Evolutionary conservation across 2,329 filamentous ascomycete species (phyloP), one percentile per base, ranked within the genome.

Genomic region (Aureobasidium sp.): DNA sequence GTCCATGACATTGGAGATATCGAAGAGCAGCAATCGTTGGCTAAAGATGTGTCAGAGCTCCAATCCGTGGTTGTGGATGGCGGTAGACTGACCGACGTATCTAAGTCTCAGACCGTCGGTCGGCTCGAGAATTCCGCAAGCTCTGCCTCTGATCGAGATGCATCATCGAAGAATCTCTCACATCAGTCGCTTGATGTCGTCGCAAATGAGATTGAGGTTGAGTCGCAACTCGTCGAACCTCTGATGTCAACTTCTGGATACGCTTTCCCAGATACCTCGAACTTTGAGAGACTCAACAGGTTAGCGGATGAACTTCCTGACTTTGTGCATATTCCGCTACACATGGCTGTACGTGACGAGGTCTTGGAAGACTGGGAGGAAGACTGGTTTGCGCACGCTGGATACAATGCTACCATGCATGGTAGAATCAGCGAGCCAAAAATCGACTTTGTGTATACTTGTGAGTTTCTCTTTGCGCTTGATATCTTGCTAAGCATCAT

Each of bases 401-500:
- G 66, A 13, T 74, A 71, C 58, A 65, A 71, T 35, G 67, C 66
- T 8, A 65, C 68, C 15, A 68, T 64, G 50, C 63, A 68, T 40
- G 71, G 70, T 3, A 69, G 67, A 31, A 63, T 75, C 29, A 60
- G 65, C 2, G 75, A 77, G 61, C 70, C 75, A 13, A 75, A 73
- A 55, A 75, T 77, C 60, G 74, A 77, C 63, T 77, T 77, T 64
- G 71, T 77, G 10, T 76, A 75, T 60, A 74, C 73, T 53, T 68
- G 68, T 70, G 51, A 61, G 68, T 64, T 6, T 21, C 8, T 37
- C 33, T 40, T n/a, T 19, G 37, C 17, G 4, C 1, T 2, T 5
- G 19, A 6, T 19, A 19, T 35, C 13, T 35, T 10, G 17, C 17
- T 19, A 9, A 19, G 10, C 8, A 15, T 6, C 5, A 13, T 21